Percentiles rank a stretch among this genome's conserved stretches.
Conservation (phyloP, 768 basidiomycete species). For the Trichaptum fuscoviolaceum region DNA sequence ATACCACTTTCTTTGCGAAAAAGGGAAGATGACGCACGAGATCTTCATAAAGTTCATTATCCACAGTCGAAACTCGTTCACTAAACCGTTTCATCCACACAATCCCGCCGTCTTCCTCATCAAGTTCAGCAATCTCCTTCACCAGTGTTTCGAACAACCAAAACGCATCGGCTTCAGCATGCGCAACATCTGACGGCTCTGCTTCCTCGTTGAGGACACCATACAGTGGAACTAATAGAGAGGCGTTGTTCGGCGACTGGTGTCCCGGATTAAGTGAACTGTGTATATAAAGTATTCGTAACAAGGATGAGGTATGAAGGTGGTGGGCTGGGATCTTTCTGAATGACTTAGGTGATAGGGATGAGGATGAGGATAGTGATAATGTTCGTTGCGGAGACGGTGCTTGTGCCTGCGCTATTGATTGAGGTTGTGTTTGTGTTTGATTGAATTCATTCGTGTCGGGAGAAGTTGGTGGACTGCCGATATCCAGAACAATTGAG, state of each 20-base stretch:
- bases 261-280: conserved; percentile 66
- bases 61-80: conserved; percentile 55
- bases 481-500: not conserved
- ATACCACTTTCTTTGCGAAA: not conserved
- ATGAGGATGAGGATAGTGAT: conserved; percentile 31
- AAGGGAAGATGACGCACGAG: conserved; percentile 39
- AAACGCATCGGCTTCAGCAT: conserved; percentile 77
- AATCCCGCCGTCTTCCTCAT: conserved; percentile 57
- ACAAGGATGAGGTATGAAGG: conserved; percentile 55
- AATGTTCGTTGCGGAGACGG: not conserved
- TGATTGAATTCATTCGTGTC: not conserved
- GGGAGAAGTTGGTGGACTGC: not conserved
- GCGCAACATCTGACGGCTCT: conserved; percentile 52
- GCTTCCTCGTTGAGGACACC: conserved; percentile 56
- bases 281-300: conserved; percentile 70
- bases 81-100: conserved; percentile 62
- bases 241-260: conserved; percentile 61
- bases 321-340: conserved; percentile 46
- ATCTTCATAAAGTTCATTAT: conserved; percentile 52
- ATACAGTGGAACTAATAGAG: conserved; percentile 67
- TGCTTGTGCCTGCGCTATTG: not conserved
- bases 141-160: conserved; percentile 76
- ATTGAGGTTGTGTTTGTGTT: not conserved
- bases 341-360: conserved; percentile 43
- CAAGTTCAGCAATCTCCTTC: conserved; percentile 69